Base-by-base conservation (phyloP, 805 yeast genomes). In the Wickerhamiella alocasiicola region DNA sequence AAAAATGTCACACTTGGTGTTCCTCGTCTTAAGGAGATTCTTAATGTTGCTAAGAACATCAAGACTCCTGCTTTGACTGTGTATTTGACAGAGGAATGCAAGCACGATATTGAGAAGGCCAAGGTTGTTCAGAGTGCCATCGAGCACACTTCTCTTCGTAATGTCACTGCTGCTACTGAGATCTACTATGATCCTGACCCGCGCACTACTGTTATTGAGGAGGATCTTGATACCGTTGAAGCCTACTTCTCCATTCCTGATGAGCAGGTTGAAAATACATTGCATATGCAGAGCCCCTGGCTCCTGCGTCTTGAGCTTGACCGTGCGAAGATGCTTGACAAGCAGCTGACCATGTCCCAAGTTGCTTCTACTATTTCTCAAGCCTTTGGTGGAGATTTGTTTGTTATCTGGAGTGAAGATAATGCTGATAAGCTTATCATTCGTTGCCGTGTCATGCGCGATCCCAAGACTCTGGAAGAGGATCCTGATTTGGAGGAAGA, bases 61-160 rank as follows among this genome's bases (percentile, higher is more conserved):
- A 91, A 88, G 65, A 91, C 99, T n/a, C 99, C 99, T n/a, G 93
- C 95, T 11, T 69, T 88, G 58, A 85, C 95, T 7, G 95, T 88
- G n/a, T 91, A 87, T 59, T 66, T 91, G 59, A 71, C 82, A 36
- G 76, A 78, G 4, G 88, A 76, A 30, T 71, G 78, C 47, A 87
- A 95, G 4, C 70, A 73, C 36, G 95, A 91, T 54, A 88, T 87
- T 61, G 96, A 87, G 60, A 76, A 70, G 62, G 97, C 99, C 12
- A 91, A 91, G 67, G 78, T 79, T 33, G 83, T 91, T 32, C 95
- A 94, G 67, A 82, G 96, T 45, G 93, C 95, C 0, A 88, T 91
- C 56, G 97, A 91, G 61, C 97, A 91, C 54, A 91, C 99, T 1
- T 81, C 94, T 1, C 67, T 91, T 61, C 81, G 78, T 66, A 87